Conservation (phyloP, 768 basidiomycete species). For the Sistotremastrum suecicum region DNA sequence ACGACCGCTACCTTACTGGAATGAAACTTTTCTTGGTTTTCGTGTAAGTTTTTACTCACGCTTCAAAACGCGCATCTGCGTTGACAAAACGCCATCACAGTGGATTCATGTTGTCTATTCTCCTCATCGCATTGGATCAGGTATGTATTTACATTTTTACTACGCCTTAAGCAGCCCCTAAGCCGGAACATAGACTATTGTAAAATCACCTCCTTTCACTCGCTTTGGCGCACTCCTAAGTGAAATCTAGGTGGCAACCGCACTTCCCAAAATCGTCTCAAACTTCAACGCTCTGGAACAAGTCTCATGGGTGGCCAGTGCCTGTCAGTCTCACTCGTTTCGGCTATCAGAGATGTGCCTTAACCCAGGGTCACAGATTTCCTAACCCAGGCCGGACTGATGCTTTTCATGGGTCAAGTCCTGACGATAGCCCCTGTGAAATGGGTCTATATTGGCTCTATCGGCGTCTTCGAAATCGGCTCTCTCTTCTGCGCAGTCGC, state of each 20-base stretch:
- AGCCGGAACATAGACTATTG: constrained; percentile 14
- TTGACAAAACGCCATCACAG: too few species aligned
- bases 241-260: constrained; percentile 9
- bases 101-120: constrained; percentile 4
- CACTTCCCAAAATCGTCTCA: constrained; percentile 17
- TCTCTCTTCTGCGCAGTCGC: constrained; percentile 28
- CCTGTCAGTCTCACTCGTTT: background rate
- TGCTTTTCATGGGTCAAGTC: constrained; percentile 18
- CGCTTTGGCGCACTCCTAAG: too few species aligned
- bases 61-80: too few species aligned
- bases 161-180: too few species aligned
- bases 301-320: constrained; percentile 10
- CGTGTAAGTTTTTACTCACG: too few species aligned
- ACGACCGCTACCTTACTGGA: too few species aligned
- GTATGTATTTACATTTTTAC: too few species aligned
- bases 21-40: too few species aligned
- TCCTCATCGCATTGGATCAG: constrained; percentile 22
- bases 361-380: constrained; percentile 10
- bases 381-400: constrained; percentile 15
- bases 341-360: constrained; percentile 1
- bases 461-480: constrained; percentile 30
- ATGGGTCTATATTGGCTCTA: constrained; percentile 11
- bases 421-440: constrained; percentile 19
- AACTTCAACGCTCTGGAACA: constrained; percentile 15
- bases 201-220: too few species aligned